phyloP scores from a whole-genome alignment of 1,139 yeast species.

The Wickerhamiella infanticola region DNA sequence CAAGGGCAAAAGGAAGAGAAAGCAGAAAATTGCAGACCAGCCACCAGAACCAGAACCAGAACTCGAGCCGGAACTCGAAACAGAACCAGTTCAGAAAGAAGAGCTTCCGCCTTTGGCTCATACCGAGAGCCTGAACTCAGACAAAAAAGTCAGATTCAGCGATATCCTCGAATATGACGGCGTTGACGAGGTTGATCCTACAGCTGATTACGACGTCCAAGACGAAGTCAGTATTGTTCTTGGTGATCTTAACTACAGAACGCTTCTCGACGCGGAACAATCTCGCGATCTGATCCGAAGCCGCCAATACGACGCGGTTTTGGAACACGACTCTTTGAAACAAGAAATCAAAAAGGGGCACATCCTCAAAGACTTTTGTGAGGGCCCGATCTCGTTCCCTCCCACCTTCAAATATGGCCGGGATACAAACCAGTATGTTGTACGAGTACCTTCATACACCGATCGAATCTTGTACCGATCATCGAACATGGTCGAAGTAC shows the following conservation, averaged over 20 bases:
- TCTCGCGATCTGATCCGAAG: slow-evolving; percentile 31
- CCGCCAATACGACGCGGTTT: slow-evolving; percentile 32
- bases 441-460: slow-evolving; percentile 66
- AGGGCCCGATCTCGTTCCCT: slow-evolving; percentile 45
- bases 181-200: neutral
- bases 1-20: neutral
- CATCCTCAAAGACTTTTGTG: slow-evolving; percentile 47
- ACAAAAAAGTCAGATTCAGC: neutral
- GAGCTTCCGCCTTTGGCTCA: neutral
- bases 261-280: slow-evolving; percentile 31
- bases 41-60: neutral
- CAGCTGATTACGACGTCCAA: neutral
- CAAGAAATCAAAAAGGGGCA: slow-evolving; percentile 38
- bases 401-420: slow-evolving; percentile 55
- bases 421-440: slow-evolving; percentile 28
- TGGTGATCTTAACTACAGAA: slow-evolving; percentile 67
- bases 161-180: neutral
- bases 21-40: neutral
- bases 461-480: slow-evolving; percentile 43
- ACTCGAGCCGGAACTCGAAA: neutral
- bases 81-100: neutral
- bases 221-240: slow-evolving; percentile 7
- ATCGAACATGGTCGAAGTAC: slow-evolving; percentile 6
- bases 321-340: slow-evolving; percentile 44
- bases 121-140: neutral